These are phyloP conservation scores for Heimioporus punctisporus DNA, from an alignment of 1,284 basidiomycete genomes.

Conservation along the genomic window DNA sequence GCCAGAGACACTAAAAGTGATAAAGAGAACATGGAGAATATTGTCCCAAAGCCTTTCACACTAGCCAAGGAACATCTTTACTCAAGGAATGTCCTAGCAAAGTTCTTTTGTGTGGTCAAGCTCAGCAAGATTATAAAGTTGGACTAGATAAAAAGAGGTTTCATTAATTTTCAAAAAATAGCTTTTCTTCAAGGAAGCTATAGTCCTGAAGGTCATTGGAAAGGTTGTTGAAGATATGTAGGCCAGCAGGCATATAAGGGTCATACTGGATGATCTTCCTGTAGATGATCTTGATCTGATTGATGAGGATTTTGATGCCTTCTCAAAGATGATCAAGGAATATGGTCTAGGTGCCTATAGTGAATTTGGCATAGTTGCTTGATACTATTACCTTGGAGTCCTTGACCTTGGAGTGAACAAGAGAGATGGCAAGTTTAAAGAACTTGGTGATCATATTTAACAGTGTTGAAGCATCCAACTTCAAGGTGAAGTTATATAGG, in stretches of 20 bases:
- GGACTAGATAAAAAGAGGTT: not conserved
- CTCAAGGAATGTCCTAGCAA: not conserved
- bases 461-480: not conserved
- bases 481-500: not conserved
- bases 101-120: not conserved
- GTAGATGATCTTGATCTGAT: not conserved
- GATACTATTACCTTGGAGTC: not conserved
- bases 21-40: not conserved
- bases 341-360: not conserved
- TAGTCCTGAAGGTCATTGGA: not conserved
- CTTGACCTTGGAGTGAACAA: not conserved
- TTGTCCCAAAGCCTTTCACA: not conserved
- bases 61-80: not conserved
- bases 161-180: not conserved
- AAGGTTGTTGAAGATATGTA: not conserved
- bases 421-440: not conserved
- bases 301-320: not conserved
- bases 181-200: not conserved
- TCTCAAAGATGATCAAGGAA: not conserved
- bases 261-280: not conserved
- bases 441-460: not conserved
- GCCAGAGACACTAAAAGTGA: not conserved
- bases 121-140: not conserved
- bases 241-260: not conserved
- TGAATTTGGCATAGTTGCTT: not conserved